phyloP scores from a whole-genome alignment of 495 filamentous ascomycete genomes.

The Wilcoxina mikolae region DNA sequence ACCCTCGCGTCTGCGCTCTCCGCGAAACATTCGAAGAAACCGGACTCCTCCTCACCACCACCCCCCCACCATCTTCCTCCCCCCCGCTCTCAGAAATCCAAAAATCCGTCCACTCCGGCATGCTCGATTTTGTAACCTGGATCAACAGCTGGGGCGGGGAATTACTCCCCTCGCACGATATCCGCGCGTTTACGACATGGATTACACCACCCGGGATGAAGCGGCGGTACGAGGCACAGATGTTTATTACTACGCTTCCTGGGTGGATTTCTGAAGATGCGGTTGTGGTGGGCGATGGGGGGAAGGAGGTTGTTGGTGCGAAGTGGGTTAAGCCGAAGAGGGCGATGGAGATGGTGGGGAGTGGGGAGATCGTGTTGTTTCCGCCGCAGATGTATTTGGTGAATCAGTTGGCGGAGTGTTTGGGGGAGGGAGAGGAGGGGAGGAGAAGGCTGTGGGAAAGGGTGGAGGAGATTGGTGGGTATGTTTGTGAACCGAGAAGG shows the following conservation, averaged over 20 bases:
- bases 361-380: constrained; percentile 63
- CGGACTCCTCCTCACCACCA: constrained; percentile 62
- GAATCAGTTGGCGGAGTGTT: constrained; percentile 46
- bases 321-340: constrained; percentile 52
- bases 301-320: constrained; percentile 58
- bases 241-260: constrained; percentile 93
- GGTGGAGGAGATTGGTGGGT: constrained; percentile 51
- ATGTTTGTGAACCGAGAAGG: constrained; percentile 62
- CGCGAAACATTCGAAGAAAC: constrained; percentile 56
- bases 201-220: constrained; percentile 59
- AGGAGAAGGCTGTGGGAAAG: constrained; percentile 19
- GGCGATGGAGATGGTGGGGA: constrained; percentile 50
- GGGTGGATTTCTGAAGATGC: constrained; percentile 26
- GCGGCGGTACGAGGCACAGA: constrained; percentile 76
- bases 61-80: constrained; percentile 40
- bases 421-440: constrained; percentile 34
- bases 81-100: constrained; percentile 44
- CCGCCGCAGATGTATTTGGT: constrained; percentile 82
- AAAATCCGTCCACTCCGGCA: constrained; percentile 47
- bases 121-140: constrained; percentile 41
- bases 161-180: constrained; percentile 18
- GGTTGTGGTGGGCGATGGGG: constrained; percentile 64
- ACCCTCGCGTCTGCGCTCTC: constrained; percentile 47
- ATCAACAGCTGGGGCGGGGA: constrained; percentile 23
- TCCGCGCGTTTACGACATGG: constrained; percentile 84